A percentile compares a stretch with the other conserved stretches of the same genome.
phyloP scores from a whole-genome alignment of 2,329 filamentous ascomycete genomes.

The Fusarium sp. region DNA sequence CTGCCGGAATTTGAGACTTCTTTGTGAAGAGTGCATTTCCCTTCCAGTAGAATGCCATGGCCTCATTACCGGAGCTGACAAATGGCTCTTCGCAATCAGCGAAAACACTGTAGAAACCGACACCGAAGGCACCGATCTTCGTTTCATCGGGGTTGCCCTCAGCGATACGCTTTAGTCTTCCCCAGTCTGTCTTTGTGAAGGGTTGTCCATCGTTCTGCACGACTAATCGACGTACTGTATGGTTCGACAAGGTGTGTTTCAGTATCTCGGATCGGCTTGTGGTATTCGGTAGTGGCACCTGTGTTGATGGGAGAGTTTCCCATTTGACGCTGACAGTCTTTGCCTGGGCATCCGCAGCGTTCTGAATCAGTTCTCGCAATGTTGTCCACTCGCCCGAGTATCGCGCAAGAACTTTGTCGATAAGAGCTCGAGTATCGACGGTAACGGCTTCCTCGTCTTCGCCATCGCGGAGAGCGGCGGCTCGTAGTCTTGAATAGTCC shows the following conservation, averaged over 20 bases:
- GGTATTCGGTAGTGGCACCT: conserved; percentile 74
- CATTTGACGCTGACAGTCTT: conserved; percentile 90
- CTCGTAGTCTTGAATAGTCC: conserved; percentile 82
- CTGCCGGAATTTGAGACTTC: conserved; percentile 77
- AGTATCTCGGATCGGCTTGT: conserved; percentile 76
- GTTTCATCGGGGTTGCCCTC: conserved; percentile 99
- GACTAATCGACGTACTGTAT: conserved; percentile 86
- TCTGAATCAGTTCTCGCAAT: conserved; percentile 93
- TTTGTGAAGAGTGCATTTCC: conserved; percentile 97
- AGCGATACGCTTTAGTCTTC: conserved; percentile 93
- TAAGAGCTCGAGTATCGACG: conserved; percentile 94
- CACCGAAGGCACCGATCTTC: conserved; percentile 98
- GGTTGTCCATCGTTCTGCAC: conserved; percentile 92
- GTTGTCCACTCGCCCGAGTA: conserved; percentile 96
- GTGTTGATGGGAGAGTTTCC: conserved; percentile 87
- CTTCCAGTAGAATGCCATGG: conserved; percentile 99
- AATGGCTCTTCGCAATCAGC: conserved; percentile 98
- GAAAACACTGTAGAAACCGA: conserved; percentile 98
- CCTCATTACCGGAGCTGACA: conserved; percentile 89
- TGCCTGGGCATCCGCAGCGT: conserved; percentile 96
- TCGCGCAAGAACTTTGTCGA: conserved; percentile 95
- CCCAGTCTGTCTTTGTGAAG: conserved; percentile 93
- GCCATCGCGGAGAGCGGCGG: conserved; percentile 85
- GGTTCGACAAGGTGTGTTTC: conserved; percentile 84
- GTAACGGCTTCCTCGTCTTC: conserved; percentile 97